A percentile compares a stretch with the other conserved stretches of the same genome.
Conservation (phyloP, 2,329 filamentous ascomycete genomes). For the Fusarium annulatum region DNA sequence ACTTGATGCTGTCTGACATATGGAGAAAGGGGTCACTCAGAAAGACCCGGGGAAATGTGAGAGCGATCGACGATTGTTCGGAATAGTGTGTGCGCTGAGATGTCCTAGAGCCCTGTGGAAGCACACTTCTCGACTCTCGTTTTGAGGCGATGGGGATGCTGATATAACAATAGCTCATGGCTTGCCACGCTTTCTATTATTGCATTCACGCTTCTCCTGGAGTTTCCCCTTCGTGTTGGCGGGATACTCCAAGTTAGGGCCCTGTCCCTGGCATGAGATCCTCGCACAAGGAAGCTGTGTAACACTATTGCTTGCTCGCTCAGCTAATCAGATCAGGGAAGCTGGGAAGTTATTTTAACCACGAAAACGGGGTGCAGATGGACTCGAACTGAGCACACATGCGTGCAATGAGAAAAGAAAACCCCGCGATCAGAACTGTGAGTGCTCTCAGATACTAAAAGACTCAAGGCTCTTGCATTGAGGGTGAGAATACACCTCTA, state of each 20-base stretch:
- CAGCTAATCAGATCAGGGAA: not conserved
- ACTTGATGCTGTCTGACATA: not conserved
- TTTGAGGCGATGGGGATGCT: not conserved
- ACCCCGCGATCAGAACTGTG: not conserved
- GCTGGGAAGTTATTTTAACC: not conserved
- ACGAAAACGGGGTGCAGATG: constrained; percentile 4
- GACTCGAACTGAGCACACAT: not conserved
- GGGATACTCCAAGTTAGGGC: not conserved
- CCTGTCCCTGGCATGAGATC: constrained; percentile 25
- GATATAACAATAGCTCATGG: not conserved
- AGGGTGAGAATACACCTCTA: not conserved
- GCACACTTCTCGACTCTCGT: not conserved
- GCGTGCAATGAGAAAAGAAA: not conserved
- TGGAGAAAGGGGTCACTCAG: fast-evolving
- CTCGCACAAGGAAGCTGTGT: not conserved
- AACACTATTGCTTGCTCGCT: not conserved
- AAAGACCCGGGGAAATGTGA: not conserved
- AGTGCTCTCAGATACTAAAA: fast-evolving
- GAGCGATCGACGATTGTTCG: not conserved
- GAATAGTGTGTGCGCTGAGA: too few species aligned
- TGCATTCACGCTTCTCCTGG: fast-evolving
- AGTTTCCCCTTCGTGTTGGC: not conserved
- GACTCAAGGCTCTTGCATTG: not conserved
- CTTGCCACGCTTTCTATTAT: not conserved
- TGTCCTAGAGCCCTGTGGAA: not conserved